Percentiles rank a stretch among this genome's conserved stretches.
phyloP scores from a whole-genome alignment of 495 filamentous ascomycete species.

The Aspergillus egyptiacus region DNA sequence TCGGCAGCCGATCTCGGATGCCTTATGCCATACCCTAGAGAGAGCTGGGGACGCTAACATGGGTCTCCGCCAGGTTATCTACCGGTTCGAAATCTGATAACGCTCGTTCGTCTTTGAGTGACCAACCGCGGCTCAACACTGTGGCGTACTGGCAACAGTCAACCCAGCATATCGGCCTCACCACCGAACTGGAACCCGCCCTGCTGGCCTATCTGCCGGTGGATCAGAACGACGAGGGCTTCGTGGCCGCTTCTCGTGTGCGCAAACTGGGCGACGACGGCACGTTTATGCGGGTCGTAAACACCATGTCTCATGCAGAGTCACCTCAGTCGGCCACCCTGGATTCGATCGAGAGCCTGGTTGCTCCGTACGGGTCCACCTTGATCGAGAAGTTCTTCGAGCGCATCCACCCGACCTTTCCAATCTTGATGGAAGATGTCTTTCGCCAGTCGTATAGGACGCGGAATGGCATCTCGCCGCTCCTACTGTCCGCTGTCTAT shows the following conservation, averaged over 20 bases:
- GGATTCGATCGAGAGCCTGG: slow-evolving; percentile 74
- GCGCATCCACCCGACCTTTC: slow-evolving; percentile 83
- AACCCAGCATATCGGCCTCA: slow-evolving; percentile 48
- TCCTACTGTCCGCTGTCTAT: slow-evolving; percentile 84
- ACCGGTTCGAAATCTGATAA: slow-evolving; percentile 25
- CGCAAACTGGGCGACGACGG: slow-evolving; percentile 76
- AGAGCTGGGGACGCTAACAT: slow-evolving; percentile 16
- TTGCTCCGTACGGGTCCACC: slow-evolving; percentile 73
- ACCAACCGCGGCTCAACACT: slow-evolving; percentile 28
- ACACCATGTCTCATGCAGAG: slow-evolving; percentile 31
- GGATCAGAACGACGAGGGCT: slow-evolving; percentile 37
- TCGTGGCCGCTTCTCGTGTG: slow-evolving; percentile 42
- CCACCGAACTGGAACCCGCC: slow-evolving; percentile 48
- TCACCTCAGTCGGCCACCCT: slow-evolving; percentile 52
- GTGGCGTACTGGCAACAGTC: slow-evolving; percentile 40
- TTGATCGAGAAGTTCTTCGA: slow-evolving; percentile 84
- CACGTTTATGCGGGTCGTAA: slow-evolving; percentile 66
- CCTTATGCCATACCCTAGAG: slow-evolving; percentile 13
- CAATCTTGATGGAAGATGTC: slow-evolving; percentile 79
- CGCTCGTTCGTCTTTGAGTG: slow-evolving; percentile 20
- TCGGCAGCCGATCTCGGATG: slow-evolving; percentile 21
- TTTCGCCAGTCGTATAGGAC: slow-evolving; percentile 83
- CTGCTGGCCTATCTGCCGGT: slow-evolving; percentile 43
- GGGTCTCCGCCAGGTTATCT: slow-evolving; percentile 21
- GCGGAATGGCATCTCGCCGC: slow-evolving; percentile 71